Conservation (phyloP, 208 protist genomes). For the Porcisia hertigi region DNA sequence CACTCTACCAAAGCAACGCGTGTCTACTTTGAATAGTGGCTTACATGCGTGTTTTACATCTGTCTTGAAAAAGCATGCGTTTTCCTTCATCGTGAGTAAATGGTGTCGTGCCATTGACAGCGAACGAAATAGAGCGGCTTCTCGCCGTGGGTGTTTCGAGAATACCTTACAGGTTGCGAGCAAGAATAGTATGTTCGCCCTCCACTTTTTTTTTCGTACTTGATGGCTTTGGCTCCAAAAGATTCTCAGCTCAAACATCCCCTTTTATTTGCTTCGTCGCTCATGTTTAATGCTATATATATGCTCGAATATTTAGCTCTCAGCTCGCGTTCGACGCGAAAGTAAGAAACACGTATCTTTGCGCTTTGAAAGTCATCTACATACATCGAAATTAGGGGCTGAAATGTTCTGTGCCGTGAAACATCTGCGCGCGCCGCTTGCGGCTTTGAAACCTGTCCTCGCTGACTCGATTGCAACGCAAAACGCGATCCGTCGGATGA, state of each 20-base stretch:
- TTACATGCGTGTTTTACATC: background rate
- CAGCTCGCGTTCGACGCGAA: background rate
- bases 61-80: background rate
- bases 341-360: background rate
- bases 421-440: conserved; percentile 51
- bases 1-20: background rate
- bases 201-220: background rate
- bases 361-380: background rate
- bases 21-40: background rate
- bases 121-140: background rate
- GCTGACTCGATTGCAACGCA: conserved; percentile 58
- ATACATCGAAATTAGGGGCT: background rate
- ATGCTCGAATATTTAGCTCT: background rate
- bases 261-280: background rate
- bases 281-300: conserved; percentile 9
- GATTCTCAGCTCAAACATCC: background rate
- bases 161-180: background rate
- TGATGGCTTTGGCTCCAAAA: background rate
- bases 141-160: background rate
- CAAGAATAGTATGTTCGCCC: background rate
- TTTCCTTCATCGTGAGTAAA: background rate
- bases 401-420: conserved; percentile 56
- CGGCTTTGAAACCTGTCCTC: conserved; percentile 72
- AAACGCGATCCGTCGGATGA: conserved; percentile 55
- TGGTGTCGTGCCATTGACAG: background rate